Percentiles rank a stretch among this genome's conserved stretches.
Evolutionary conservation across 2,329 filamentous ascomycete genomes (phyloP).

Genomic region (Colletotrichum paranaense): DNA sequence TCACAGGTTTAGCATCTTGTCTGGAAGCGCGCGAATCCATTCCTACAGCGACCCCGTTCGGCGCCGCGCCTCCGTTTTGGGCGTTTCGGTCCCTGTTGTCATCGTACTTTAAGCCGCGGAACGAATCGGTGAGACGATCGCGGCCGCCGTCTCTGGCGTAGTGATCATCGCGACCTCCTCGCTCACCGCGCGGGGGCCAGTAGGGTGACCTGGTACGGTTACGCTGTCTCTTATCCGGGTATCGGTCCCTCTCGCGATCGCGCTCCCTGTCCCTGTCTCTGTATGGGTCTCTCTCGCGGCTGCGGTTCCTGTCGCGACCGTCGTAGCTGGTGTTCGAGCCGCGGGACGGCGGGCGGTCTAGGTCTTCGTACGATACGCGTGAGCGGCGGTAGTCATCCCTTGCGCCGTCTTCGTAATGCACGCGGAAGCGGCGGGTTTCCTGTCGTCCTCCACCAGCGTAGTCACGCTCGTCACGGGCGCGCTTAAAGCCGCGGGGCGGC

Average conservation of each 20-base stretch:
- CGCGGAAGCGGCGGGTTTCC: constrained; percentile 70
- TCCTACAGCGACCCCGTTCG: constrained; percentile 71
- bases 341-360: constrained; percentile 62
- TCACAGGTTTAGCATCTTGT: constrained; percentile 75
- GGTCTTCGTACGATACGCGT: constrained; percentile 66
- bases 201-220: constrained; percentile 66
- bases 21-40: constrained; percentile 68
- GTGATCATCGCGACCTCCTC: constrained; percentile 47
- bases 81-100: constrained; percentile 60
- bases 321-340: constrained; percentile 58
- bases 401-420: constrained; percentile 70
- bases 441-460: constrained; percentile 51
- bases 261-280: constrained; percentile 38
- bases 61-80: constrained; percentile 69
- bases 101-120: constrained; percentile 52
- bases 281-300: constrained; percentile 43
- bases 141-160: constrained; percentile 45
- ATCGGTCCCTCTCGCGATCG: constrained; percentile 53
- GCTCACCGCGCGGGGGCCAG: constrained; percentile 50
- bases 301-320: constrained; percentile 60
- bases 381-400: constrained; percentile 59
- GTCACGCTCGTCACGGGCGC: constrained; percentile 72
- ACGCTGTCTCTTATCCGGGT: constrained; percentile 64
- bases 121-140: constrained; percentile 39
- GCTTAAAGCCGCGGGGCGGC: constrained; percentile 76